Evolutionary conservation across 2,329 filamentous ascomycete genomes (phyloP).

Genomic region (Myriosclerotinia duriaeana): DNA sequence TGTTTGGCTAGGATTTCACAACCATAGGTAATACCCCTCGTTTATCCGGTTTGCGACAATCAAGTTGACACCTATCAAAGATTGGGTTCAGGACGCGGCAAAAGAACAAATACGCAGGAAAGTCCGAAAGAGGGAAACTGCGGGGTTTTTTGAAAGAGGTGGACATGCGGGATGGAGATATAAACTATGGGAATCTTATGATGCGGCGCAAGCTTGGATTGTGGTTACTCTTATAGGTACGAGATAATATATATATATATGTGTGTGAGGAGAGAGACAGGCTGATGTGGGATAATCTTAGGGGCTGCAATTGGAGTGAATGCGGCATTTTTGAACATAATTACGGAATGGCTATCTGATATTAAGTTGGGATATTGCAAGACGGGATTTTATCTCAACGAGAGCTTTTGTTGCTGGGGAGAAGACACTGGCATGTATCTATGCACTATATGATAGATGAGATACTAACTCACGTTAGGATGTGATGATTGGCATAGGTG

Average conservation of each 20-base stretch:
- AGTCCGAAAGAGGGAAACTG: slow-evolving; percentile 68
- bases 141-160: slow-evolving; percentile 66
- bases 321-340: slow-evolving; percentile 88
- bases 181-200: slow-evolving; percentile 81
- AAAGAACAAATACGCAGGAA: slow-evolving; percentile 83
- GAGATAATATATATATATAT: slow-evolving; percentile 21
- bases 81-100: slow-evolving; percentile 97
- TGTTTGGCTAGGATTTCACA: slow-evolving; percentile 71
- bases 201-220: slow-evolving; percentile 96
- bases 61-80: slow-evolving; percentile 50
- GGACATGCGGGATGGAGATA: slow-evolving; percentile 74
- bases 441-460: not conserved
- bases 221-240: slow-evolving; percentile 83
- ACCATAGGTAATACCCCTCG: slow-evolving; percentile 65
- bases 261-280: not conserved
- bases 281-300: slow-evolving; percentile 31
- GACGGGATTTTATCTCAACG: slow-evolving; percentile 94
- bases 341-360: slow-evolving; percentile 95
- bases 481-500: slow-evolving; percentile 88
- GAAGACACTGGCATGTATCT: slow-evolving; percentile 70
- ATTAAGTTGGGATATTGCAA: slow-evolving; percentile 95
- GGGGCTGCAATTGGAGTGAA: slow-evolving; percentile 89
- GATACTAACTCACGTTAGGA: slow-evolving; percentile 49
- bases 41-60: slow-evolving; percentile 25
- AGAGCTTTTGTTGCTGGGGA: slow-evolving; percentile 97